Conservation (phyloP, 1,284 basidiomycete species). For the Apiotrichum mycotoxinovorans region DNA sequence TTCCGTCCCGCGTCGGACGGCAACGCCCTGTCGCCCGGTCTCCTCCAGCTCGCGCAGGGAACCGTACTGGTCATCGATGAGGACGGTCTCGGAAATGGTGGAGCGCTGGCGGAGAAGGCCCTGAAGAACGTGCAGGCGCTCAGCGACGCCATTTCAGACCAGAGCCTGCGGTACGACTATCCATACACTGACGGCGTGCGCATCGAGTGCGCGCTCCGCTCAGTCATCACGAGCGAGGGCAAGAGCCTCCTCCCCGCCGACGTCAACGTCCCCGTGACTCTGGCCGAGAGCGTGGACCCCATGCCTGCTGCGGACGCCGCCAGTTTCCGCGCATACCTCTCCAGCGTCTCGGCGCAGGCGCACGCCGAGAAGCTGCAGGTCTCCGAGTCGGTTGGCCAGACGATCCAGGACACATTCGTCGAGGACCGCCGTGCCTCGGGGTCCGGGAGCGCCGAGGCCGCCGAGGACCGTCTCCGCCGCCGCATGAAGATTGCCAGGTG, state of each 20-base stretch:
- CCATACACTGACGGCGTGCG: constrained; percentile 47
- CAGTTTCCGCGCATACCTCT: constrained; percentile 32
- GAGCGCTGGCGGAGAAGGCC: constrained; percentile 39
- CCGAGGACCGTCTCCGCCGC: constrained; percentile 37
- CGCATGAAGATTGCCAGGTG: constrained; percentile 45
- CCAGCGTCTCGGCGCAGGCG: constrained; percentile 11
- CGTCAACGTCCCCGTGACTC: constrained; percentile 27
- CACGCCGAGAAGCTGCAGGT: constrained; percentile 31
- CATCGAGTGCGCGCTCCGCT: constrained; percentile 41
- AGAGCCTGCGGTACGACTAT: constrained; percentile 45
- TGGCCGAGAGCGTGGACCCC: background rate
- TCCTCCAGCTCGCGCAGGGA: constrained; percentile 40
- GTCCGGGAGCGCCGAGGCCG: constrained; percentile 24
- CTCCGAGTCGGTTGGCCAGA: constrained; percentile 34
- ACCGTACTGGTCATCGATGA: constrained; percentile 24
- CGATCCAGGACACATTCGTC: constrained; percentile 45
- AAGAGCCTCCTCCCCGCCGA: constrained; percentile 46
- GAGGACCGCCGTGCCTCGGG: constrained; percentile 25
- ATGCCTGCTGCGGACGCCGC: constrained; percentile 14
- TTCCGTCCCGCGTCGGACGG: constrained; percentile 40
- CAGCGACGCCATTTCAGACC: constrained; percentile 33
- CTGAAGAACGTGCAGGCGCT: constrained; percentile 44
- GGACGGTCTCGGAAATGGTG: constrained; percentile 41
- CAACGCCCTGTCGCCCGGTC: constrained; percentile 36
- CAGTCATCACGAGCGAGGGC: constrained; percentile 41